Evolutionary conservation across 2,329 filamentous ascomycete species (phyloP), one percentile per base, ranked within the genome.

Genomic region (Orbilia ellipsospora): DNA sequence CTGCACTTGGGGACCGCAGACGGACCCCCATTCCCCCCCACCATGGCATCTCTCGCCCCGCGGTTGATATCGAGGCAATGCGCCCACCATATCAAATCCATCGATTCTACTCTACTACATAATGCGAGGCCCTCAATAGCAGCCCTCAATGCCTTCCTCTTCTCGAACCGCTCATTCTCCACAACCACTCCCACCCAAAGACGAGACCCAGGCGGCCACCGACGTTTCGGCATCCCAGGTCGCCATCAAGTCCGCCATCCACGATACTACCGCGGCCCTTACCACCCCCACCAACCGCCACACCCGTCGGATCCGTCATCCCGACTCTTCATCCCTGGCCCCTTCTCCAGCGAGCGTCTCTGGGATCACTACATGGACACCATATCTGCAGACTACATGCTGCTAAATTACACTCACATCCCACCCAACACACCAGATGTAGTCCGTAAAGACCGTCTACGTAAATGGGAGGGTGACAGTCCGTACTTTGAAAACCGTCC

Each of bases 401-500:
- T 93, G 55, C 87, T 99, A 80, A 89, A 91, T 79, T 99, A 99
- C 85, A 88, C 88, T 67, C 95, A 99, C 85, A 88, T 85, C 62
- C 92, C 93, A 0, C 94, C 94, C 0, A 94, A 93, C 73, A 91
- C 90, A 84, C 81, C 86, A 82, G 82, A 85, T 10, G 84, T 86
- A 16, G 78, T 85, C 62, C 86, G 86, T 80, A 83, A 85, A 1
- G 88, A 92, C 75, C 89, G 92, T 77, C 85, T 98, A 79, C 89
- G 95, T 69, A 84, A 87, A 80, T 99, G 95, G 95, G 91, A 94
- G 75, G 94, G 90, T 79, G 92, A 90, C 62, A 96, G 92, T 6
- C 95, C 94, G 1, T 99, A 99, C 84, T 94, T 94, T 86, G 92
- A 93, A 85, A 96, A 96, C 83, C 88, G 95, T 80, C 91, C 92